Base-by-base conservation (phyloP, 305 asterid species). In the Euphrasia arctica region DNA sequence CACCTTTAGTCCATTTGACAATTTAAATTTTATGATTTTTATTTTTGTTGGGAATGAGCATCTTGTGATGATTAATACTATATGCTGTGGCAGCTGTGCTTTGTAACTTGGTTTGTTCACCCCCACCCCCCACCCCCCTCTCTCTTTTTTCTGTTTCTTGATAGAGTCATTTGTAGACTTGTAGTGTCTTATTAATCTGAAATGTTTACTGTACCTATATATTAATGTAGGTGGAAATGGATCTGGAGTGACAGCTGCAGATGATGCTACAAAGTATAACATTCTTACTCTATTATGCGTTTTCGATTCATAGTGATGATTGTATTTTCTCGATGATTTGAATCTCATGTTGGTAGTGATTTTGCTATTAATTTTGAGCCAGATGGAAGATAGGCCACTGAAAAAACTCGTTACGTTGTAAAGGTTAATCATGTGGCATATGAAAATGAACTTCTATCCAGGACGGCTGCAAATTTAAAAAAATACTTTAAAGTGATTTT, bases 191-290 rank as follows among this genome's bases (percentile, higher is more conserved):
- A 55, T 12, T 63, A 32, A 36, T 47, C 43, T 36, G 8, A 36
- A 54, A 14, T 62, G 63, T 31, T 50, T 65, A 54, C 58, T 36
- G 72, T 43, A n/a, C 74, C 66, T 62, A 36, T 66, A 12, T 59
- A 34, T 74, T 80, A 60, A 39, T 77, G 58, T 78, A 88, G 96
- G 85, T 75, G 83, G 78, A 60, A 80, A 82, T 65, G 82, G 84
- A 69, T 70, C 90, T 34, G 81, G 83, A 43, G 74, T 57, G 66
- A 70, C 83, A 52, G 83, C 85, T 25, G 82, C 83, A 60, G 88
- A 83, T 71, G 98, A 91, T 68, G 91, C 90, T 41, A 89, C 98
- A 69, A 91, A 91, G 98, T 91, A 89, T 63, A 18, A 55, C 48
- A 66, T 75, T 69, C 71, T 42, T 56, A 64, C 66, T 67, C 69